Conservation (phyloP, 495 filamentous ascomycete species). For the Penicillium coffeae region DNA sequence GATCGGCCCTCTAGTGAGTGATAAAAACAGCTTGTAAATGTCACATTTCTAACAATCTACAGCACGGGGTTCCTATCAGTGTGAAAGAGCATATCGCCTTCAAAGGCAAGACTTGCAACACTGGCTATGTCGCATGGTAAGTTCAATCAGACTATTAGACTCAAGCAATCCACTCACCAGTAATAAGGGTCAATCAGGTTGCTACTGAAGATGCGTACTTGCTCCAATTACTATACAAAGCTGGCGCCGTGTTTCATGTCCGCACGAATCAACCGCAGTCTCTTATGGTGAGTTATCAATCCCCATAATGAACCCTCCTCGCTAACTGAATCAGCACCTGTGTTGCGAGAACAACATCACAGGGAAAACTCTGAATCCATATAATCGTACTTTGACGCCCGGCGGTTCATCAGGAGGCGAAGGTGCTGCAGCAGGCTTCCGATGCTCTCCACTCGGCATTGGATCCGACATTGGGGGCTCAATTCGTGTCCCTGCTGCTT, state of each 20-base stretch:
- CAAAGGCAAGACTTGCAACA: conserved; percentile 39
- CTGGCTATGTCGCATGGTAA: conserved; percentile 40
- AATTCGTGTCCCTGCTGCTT: conserved; percentile 56
- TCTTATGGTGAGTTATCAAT: conserved; percentile 31
- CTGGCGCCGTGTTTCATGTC: conserved; percentile 57
- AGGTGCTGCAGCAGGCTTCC: conserved; percentile 59
- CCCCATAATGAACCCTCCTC: too few species aligned
- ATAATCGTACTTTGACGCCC: conserved; percentile 50
- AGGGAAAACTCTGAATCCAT: conserved; percentile 60
- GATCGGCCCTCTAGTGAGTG: conserved; percentile 35
- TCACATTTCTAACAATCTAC: conserved; percentile 16
- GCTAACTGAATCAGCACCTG: conserved; percentile 30
- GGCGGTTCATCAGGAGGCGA: conserved; percentile 70
- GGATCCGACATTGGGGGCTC: conserved; percentile 66
- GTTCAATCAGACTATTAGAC: neutral
- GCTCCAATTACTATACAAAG: conserved; percentile 29
- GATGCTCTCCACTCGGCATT: conserved; percentile 60
- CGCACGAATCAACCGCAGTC: conserved; percentile 61
- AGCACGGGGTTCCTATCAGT: conserved; percentile 65
- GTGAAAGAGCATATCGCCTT: conserved; percentile 66
- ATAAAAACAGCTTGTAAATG: neutral
- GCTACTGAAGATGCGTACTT: conserved; percentile 34
- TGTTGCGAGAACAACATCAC: conserved; percentile 59
- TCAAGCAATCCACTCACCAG: neutral
- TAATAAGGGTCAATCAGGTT: conserved; percentile 30